Evolutionary conservation across 352 stramenopile genomes (phyloP).

Genomic region (Globisporangium parvum): DNA sequence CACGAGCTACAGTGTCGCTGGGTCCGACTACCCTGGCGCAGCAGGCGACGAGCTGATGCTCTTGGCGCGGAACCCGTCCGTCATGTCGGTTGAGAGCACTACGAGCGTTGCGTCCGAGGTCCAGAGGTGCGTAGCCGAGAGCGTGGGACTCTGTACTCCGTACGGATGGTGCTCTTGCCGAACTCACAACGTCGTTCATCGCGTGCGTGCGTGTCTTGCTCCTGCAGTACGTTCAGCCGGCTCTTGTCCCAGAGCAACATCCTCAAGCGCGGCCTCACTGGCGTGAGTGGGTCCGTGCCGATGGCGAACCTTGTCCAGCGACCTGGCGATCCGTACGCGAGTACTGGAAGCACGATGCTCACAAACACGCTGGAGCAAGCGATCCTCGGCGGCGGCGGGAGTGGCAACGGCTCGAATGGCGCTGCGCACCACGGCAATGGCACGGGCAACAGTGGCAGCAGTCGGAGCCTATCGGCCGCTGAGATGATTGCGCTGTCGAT

Average conservation of each 20-base stretch:
- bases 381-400: constrained; percentile 40
- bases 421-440: neutral
- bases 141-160: neutral
- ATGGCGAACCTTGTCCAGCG: constrained; percentile 31
- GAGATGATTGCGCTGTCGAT: constrained; percentile 80
- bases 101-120: constrained; percentile 28
- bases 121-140: constrained; percentile 6
- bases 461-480: constrained; percentile 32
- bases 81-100: constrained; percentile 30
- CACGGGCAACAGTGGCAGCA: constrained; percentile 11
- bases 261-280: constrained; percentile 39
- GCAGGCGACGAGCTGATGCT: constrained; percentile 12
- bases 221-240: constrained; percentile 43
- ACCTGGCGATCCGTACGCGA: constrained; percentile 40
- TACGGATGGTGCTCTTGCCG: too few species aligned
- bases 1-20: constrained; percentile 6
- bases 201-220: neutral
- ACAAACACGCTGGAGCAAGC: constrained; percentile 62
- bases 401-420: constrained; percentile 1
- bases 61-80: constrained; percentile 10
- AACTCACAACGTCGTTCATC: neutral
- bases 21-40: constrained; percentile 12
- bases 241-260: constrained; percentile 55
- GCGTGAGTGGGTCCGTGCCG: constrained; percentile 24
- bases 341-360: constrained; percentile 24